phyloP scores from a whole-genome alignment of 495 filamentous ascomycete genomes.

The Neurospora sp. region DNA sequence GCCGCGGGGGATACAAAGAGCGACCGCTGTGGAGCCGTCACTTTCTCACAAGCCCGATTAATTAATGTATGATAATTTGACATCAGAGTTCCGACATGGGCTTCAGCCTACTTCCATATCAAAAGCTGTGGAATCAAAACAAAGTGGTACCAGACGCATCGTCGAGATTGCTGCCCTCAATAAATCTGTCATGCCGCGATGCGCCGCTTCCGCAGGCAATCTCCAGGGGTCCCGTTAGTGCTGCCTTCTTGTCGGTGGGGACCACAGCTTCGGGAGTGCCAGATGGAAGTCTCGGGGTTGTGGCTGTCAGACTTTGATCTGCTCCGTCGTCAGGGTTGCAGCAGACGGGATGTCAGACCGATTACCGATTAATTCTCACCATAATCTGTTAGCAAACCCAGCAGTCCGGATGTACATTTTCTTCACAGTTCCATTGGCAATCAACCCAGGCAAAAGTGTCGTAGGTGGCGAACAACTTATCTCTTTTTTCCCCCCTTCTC shows the following conservation, averaged over 20 bases:
- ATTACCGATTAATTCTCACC: not conserved
- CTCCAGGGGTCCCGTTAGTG: not conserved
- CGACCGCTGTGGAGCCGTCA: not conserved
- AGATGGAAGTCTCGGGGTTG: not conserved
- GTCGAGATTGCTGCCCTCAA: not conserved
- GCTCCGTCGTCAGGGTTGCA: not conserved
- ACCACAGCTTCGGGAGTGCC: not conserved
- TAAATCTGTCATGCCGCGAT: not conserved
- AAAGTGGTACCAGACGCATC: not conserved
- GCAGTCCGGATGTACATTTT: not conserved
- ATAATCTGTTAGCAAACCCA: not conserved
- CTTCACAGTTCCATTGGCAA: not conserved
- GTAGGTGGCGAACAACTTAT: not conserved
- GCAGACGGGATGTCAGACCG: not conserved
- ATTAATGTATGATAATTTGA: not conserved
- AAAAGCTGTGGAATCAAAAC: not conserved
- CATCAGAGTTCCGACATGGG: not conserved
- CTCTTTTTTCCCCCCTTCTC: not conserved
- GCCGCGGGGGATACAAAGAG: no score
- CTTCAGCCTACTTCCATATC: not conserved
- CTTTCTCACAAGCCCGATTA: not conserved
- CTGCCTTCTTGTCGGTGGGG: not conserved
- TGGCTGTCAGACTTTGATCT: no score
- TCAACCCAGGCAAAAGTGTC: not conserved
- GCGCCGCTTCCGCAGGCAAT: not conserved